Evolutionary conservation across 495 filamentous ascomycete species (phyloP), one percentile per base, ranked within the genome.

Genomic region (Penicillium flavigenum): DNA sequence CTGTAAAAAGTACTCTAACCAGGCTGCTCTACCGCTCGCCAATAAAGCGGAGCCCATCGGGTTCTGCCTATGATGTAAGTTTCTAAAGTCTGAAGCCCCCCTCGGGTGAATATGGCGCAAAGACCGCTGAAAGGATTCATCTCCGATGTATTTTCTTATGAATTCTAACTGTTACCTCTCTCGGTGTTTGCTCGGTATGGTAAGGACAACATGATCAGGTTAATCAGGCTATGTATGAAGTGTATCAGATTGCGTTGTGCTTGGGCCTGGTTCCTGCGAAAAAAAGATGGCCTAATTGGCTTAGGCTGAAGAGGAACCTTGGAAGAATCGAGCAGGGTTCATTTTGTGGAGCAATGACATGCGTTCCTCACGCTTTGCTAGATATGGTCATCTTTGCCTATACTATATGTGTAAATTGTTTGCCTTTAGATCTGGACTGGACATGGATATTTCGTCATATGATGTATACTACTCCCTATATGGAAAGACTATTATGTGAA

Each of bases 101-200:
- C 41, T 27, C 14, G 42, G 32, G 12, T 10, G 1, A 19, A 24
- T 16, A 39, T 49, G 59, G 59, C 22, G 59, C 44, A 20, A 5
- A 43, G 20, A 27, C 14, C 17, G 17, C 2, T 12, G 14, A 26
- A 34, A 12, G 16, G 6, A 17, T 31, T 32, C 20, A 1, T 20
- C 41, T 54, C 55, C 63, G 65, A 61, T 67, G 45, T 59, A 34
- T 58, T 67, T 63, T 63, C 62, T 64, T 58, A 17, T 11, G 36
- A 45, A 42, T 41, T 31, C 31, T 16, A 53, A 22, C 24, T 44
- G 16, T 47, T 24, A n/a, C 24, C 47, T 29, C 27, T 20, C 14
- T 41, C 52, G 20, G 52, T 47, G 32, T 46, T 55, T 47, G 22
- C 50, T 53, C 38, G 38, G 39, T 22, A 27, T 8, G 1, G 16